Conservation (phyloP, 2,329 filamentous ascomycete genomes). For the Escovopsis sp. region DNA sequence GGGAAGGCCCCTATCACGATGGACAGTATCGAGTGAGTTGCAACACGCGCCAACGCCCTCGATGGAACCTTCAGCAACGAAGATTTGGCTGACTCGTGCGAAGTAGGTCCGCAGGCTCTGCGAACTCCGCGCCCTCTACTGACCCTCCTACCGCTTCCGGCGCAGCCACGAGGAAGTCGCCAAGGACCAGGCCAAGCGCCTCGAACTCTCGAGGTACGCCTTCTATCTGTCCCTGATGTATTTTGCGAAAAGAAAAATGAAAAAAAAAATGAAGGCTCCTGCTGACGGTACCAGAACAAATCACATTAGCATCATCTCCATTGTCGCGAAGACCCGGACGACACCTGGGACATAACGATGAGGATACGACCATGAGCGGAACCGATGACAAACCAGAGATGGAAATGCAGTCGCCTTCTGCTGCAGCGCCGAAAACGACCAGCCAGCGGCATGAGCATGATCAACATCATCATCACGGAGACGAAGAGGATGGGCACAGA, state of each 20-base stretch:
- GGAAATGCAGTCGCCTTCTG: constrained; percentile 17
- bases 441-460: constrained; percentile 3
- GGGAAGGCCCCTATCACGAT: constrained; percentile 49
- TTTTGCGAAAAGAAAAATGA: neutral
- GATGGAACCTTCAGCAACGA: neutral
- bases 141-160: constrained; percentile 21
- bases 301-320: constrained; percentile 20
- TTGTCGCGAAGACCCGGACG: constrained; percentile 38
- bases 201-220: constrained; percentile 27
- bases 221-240: neutral
- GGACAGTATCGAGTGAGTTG: constrained; percentile 52
- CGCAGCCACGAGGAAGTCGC: constrained; percentile 57
- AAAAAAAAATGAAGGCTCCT: neutral
- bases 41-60: neutral
- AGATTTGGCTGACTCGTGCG: neutral
- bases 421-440: neutral
- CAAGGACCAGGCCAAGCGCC: constrained; percentile 51
- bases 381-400: constrained; percentile 41
- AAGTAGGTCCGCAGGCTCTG: constrained; percentile 1
- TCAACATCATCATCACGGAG: constrained; percentile 6
- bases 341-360: constrained; percentile 35
- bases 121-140: neutral
- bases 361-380: constrained; percentile 59
- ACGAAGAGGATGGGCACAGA: neutral
- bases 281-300: constrained; percentile 15